These are phyloP conservation scores for Retiboletus flavoniger DNA, from an alignment of 1,284 basidiomycete genomes.

Conservation along the genomic window DNA sequence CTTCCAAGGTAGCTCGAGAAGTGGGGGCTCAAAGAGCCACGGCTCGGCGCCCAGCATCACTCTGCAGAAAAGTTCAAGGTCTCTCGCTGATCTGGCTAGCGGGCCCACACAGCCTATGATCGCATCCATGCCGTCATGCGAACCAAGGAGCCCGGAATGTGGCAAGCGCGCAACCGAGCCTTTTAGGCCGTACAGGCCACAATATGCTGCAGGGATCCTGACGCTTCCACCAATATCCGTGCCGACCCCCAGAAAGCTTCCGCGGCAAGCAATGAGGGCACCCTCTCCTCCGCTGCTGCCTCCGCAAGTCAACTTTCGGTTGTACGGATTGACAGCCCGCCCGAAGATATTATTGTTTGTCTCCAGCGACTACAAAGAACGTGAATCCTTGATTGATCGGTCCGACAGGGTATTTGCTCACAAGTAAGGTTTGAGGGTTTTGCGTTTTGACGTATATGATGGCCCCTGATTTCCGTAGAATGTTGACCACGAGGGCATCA, in stretches of 20 bases:
- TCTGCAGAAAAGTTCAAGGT: constrained; percentile 52
- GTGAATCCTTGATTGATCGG: constrained; percentile 9
- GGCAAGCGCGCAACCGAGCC: constrained; percentile 51
- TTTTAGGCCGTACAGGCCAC: constrained; percentile 57
- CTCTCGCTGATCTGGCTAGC: constrained; percentile 50
- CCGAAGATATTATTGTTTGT: constrained; percentile 56
- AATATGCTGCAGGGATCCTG: constrained; percentile 37
- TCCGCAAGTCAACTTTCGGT: constrained; percentile 53
- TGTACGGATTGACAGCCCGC: constrained; percentile 53
- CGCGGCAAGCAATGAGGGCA: constrained; percentile 56
- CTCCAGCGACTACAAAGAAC: constrained; percentile 41
- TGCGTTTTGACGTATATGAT: constrained; percentile 59
- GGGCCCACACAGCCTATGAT: constrained; percentile 54
- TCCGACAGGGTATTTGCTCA: constrained; percentile 16
- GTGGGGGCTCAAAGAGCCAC: constrained; percentile 54
- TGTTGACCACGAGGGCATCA: constrained; percentile 47
- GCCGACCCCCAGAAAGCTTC: constrained; percentile 58
- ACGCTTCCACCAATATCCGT: constrained; percentile 57
- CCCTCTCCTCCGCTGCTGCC: constrained; percentile 64
- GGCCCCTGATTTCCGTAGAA: constrained; percentile 53
- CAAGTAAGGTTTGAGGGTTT: constrained; percentile 53
- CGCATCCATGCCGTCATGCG: constrained; percentile 55
- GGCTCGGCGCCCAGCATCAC: constrained; percentile 52
- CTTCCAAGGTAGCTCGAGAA: constrained; percentile 56
- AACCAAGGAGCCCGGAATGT: constrained; percentile 50